Evolutionary conservation across 2,329 filamentous ascomycete genomes (phyloP).

Genomic region (Aspergillus sp.): DNA sequence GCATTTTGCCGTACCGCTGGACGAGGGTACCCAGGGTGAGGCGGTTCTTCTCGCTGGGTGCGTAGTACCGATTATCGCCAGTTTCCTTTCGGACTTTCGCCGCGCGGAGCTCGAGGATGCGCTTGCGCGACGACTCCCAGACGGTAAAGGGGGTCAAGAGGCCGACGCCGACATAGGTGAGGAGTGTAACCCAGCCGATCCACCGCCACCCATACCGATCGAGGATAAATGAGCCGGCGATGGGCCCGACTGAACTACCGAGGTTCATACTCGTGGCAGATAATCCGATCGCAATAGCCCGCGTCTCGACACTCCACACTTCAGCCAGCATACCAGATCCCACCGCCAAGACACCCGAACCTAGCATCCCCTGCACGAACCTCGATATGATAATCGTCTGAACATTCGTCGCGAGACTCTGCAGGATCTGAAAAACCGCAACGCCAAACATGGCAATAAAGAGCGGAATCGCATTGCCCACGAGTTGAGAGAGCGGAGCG

Average conservation of each 20-base stretch:
- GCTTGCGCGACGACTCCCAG: slow-evolving; percentile 54
- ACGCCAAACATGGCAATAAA: slow-evolving; percentile 53
- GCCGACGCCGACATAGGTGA: slow-evolving; percentile 49
- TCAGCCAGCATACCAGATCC: slow-evolving; percentile 54
- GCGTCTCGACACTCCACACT: slow-evolving; percentile 49
- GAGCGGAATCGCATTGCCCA: slow-evolving; percentile 53
- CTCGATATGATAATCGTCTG: slow-evolving; percentile 57
- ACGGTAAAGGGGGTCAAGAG: slow-evolving; percentile 48
- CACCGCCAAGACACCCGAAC: slow-evolving; percentile 53
- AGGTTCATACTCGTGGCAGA: slow-evolving; percentile 52
- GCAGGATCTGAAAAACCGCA: slow-evolving; percentile 58
- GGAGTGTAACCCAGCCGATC: slow-evolving; percentile 59
- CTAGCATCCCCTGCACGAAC: slow-evolving; percentile 58
- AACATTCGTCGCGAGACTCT: slow-evolving; percentile 56
- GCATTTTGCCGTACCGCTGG: slow-evolving; percentile 46
- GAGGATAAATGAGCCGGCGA: slow-evolving; percentile 55
- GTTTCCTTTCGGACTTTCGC: slow-evolving; percentile 51
- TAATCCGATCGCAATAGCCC: slow-evolving; percentile 48
- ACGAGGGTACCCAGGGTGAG: slow-evolving; percentile 39
- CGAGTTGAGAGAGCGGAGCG: slow-evolving; percentile 50
- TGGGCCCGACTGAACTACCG: slow-evolving; percentile 52
- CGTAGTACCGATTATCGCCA: slow-evolving; percentile 47
- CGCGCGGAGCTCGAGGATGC: slow-evolving; percentile 53
- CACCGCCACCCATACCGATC: slow-evolving; percentile 57
- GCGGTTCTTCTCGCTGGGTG: slow-evolving; percentile 45